Evolutionary conservation across 75 land plant genomes (phyloP).

Genomic region (Azolla pinnata): DNA sequence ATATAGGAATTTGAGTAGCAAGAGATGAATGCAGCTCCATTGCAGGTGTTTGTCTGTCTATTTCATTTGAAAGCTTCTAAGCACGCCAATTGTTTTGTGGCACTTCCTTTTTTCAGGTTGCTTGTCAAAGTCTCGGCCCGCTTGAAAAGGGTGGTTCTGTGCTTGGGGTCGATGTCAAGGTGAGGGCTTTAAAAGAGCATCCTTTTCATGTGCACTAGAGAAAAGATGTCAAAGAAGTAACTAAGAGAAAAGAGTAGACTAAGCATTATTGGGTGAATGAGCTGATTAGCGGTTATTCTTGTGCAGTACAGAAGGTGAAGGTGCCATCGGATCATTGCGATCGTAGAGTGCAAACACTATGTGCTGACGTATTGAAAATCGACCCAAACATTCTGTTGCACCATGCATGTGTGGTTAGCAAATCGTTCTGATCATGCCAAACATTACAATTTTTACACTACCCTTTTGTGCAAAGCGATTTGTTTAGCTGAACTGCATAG

Average conservation of each 20-base stretch:
- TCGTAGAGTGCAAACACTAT: conserved; percentile 61
- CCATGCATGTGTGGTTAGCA: conserved; percentile 58
- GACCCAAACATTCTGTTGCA: conserved; percentile 18
- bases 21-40: too few relatives aligned
- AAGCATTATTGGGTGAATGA: neutral
- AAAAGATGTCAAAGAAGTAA: too few relatives aligned
- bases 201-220: neutral
- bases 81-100: too few relatives aligned
- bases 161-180: conserved; percentile 86
- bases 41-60: too few relatives aligned
- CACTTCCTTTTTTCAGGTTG: conserved; percentile 48
- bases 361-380: conserved; percentile 67
- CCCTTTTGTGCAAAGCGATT: too few relatives aligned
- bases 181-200: too few relatives aligned
- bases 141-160: conserved; percentile 60
- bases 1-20: too few relatives aligned
- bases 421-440: too few relatives aligned
- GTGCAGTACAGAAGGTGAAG: conserved; percentile 82
- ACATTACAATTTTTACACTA: too few relatives aligned
- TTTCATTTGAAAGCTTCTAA: too few relatives aligned
- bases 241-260: too few relatives aligned
- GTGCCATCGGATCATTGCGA: conserved; percentile 71
- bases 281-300: neutral
- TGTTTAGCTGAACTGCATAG: too few relatives aligned
- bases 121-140: conserved; percentile 87